phyloP scores from a whole-genome alignment of 2,329 filamentous ascomycete species.

The Geosmithia morbida region DNA sequence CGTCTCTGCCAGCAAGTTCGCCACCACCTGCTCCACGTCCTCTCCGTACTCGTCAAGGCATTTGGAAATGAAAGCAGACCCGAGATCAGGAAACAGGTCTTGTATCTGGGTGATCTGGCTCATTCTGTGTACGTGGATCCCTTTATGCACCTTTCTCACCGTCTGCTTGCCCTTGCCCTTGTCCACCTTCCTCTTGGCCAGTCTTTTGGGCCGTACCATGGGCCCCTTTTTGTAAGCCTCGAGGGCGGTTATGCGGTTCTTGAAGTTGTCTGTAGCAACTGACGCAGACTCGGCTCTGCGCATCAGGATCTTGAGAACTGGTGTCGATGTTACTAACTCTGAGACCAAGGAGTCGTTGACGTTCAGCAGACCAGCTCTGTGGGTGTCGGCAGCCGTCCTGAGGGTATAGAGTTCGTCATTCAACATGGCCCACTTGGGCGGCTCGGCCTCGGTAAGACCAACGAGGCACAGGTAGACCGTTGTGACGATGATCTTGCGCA shows the following conservation, averaged over 20 bases:
- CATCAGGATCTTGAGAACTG: conserved; percentile 51
- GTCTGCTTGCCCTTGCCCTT: conserved; percentile 47
- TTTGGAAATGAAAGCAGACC: conserved; percentile 65
- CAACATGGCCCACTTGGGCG: conserved; percentile 59
- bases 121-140: conserved; percentile 66
- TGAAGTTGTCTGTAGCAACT: conserved; percentile 38
- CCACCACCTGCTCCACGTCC: conserved; percentile 64
- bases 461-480: conserved; percentile 63
- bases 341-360: conserved; percentile 61
- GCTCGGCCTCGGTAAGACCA: conserved; percentile 51
- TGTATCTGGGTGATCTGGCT: conserved; percentile 82
- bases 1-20: conserved; percentile 66
- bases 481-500: conserved; percentile 55
- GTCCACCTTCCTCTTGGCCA: conserved; percentile 38
- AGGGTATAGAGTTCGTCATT: conserved; percentile 75
- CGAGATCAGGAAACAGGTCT: conserved; percentile 81
- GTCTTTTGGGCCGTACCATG: conserved; percentile 33
- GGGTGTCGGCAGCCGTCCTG: conserved; percentile 54
- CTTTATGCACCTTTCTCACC: conserved; percentile 20
- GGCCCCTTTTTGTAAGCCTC: conserved; percentile 43
- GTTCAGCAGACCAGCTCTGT: conserved; percentile 39
- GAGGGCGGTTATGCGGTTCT: conserved; percentile 45
- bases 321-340: conserved; percentile 69
- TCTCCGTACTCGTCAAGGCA: conserved; percentile 69
- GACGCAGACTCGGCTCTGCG: conserved; percentile 34